Percentiles rank a stretch among this genome's conserved stretches.
Evolutionary conservation across 2,329 filamentous ascomycete species (phyloP).

Genomic region (Hortaea werneckii): DNA sequence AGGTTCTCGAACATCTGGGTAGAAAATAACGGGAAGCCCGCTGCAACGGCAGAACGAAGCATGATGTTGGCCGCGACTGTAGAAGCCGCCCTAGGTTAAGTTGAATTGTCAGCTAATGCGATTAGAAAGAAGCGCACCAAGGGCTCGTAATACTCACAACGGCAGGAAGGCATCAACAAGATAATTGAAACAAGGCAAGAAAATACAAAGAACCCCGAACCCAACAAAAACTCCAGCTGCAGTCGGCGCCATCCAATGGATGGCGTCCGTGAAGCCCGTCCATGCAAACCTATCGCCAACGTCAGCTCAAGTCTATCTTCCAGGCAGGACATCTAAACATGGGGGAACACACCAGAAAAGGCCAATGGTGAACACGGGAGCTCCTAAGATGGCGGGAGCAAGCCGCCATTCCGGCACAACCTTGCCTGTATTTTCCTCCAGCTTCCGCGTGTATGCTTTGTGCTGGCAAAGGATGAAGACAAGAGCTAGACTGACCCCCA

Average conservation of each 20-base stretch:
- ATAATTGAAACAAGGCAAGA: conserved; percentile 30
- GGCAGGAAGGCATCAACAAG: conserved; percentile 43
- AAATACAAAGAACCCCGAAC: conserved; percentile 33
- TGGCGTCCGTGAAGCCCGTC: conserved; percentile 27
- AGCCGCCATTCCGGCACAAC: conserved; percentile 39
- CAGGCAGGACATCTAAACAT: not conserved
- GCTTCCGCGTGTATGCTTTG: conserved; percentile 19
- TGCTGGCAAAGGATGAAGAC: conserved; percentile 12
- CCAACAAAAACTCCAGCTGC: conserved; percentile 35
- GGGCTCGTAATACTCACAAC: too few species aligned
- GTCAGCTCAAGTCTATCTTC: not conserved
- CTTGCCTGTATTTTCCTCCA: conserved; percentile 23
- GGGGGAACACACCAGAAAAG: not conserved
- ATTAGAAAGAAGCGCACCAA: too few species aligned
- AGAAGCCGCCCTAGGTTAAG: too few species aligned
- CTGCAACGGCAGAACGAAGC: conserved; percentile 22
- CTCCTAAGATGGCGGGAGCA: conserved; percentile 40
- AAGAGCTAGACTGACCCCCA: conserved; percentile 16
- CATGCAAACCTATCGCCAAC: conserved; percentile 37
- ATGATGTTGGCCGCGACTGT: too few species aligned
- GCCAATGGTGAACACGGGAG: conserved; percentile 28
- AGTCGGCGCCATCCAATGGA: conserved; percentile 37
- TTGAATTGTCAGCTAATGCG: too few species aligned
- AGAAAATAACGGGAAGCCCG: conserved; percentile 29
- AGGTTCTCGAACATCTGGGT: conserved; percentile 26